Evolutionary conservation across 1,284 basidiomycete species (phyloP).

Genomic region (Melampsora americana): DNA sequence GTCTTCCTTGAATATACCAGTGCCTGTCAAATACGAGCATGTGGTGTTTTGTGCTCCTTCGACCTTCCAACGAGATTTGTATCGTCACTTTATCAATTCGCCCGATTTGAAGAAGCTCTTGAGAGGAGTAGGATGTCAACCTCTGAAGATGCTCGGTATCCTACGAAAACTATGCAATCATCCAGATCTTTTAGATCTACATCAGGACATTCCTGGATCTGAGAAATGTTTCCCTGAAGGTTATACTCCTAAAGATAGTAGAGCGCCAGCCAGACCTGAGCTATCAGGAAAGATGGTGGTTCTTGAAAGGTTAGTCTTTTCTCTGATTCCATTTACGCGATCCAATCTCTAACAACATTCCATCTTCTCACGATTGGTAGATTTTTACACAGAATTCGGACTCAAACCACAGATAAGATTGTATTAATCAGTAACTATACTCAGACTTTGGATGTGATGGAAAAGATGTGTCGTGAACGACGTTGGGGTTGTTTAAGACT

Average conservation of each 20-base stretch:
- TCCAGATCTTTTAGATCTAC: constrained; percentile 84
- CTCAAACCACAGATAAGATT: constrained; percentile 89
- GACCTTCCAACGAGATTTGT: constrained; percentile 80
- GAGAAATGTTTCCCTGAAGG: constrained; percentile 79
- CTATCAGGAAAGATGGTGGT: constrained; percentile 85
- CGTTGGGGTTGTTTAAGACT: constrained; percentile 90
- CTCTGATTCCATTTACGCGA: not conserved
- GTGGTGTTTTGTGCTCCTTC: constrained; percentile 95
- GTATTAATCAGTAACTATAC: constrained; percentile 98
- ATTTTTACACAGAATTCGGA: constrained; percentile 76
- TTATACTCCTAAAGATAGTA: constrained; percentile 61
- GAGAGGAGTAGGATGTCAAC: constrained; percentile 85
- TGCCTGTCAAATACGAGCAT: constrained; percentile 98
- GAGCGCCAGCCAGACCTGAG: constrained; percentile 58
- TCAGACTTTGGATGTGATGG: constrained; percentile 90
- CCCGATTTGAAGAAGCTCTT: constrained; percentile 89
- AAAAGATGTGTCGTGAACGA: constrained; percentile 68
- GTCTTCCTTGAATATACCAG: constrained; percentile 56
- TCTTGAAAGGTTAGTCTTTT: constrained; percentile 68
- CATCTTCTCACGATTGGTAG: constrained; percentile 55
- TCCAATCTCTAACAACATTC: not conserved
- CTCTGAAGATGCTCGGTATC: constrained; percentile 93
- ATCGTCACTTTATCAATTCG: constrained; percentile 87
- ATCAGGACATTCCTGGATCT: constrained; percentile 79
- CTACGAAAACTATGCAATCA: constrained; percentile 98